Conservation (phyloP, 768 basidiomycete species). For the Auriscalpium orientale region DNA sequence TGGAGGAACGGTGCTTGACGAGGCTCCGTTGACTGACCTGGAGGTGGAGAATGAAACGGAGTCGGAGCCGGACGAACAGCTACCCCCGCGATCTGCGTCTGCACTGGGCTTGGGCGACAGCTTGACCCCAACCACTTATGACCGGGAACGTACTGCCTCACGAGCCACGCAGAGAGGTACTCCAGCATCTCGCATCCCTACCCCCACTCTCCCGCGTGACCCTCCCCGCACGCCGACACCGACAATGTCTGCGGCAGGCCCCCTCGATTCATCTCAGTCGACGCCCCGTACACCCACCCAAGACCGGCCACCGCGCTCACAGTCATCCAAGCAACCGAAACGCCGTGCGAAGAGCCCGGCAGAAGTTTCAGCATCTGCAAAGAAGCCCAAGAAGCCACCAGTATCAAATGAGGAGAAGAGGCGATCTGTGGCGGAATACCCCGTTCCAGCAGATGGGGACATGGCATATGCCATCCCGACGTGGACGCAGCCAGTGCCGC, state of each 20-base stretch:
- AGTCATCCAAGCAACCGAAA: conserved; percentile 23
- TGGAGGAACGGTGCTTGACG: conserved; percentile 59
- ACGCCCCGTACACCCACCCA: conserved; percentile 9
- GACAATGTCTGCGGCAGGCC: conserved; percentile 24
- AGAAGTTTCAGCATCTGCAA: conserved; percentile 28
- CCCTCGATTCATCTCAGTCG: conserved; percentile 28
- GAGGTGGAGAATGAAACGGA: conserved; percentile 44
- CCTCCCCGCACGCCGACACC: conserved; percentile 38
- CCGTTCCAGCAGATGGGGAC: conserved; percentile 47
- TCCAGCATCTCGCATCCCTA: conserved; percentile 13
- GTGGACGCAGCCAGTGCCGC: conserved; percentile 69
- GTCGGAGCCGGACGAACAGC: conserved; percentile 21
- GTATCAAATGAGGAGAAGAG: conserved; percentile 37
- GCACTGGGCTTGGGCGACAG: conserved; percentile 1
- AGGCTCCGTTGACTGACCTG: conserved; percentile 67
- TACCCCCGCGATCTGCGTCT: neutral
- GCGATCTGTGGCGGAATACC: conserved; percentile 61
- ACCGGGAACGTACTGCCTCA: neutral
- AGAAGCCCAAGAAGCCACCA: conserved; percentile 30
- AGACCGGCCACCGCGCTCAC: conserved; percentile 12
- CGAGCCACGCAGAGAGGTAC: neutral
- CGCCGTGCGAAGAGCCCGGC: conserved; percentile 42
- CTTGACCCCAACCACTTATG: neutral
- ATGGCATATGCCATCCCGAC: conserved; percentile 72
- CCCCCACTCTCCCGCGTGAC: conserved; percentile 29